Base-by-base conservation (phyloP, 768 basidiomycete genomes). In the Russula emetica region DNA sequence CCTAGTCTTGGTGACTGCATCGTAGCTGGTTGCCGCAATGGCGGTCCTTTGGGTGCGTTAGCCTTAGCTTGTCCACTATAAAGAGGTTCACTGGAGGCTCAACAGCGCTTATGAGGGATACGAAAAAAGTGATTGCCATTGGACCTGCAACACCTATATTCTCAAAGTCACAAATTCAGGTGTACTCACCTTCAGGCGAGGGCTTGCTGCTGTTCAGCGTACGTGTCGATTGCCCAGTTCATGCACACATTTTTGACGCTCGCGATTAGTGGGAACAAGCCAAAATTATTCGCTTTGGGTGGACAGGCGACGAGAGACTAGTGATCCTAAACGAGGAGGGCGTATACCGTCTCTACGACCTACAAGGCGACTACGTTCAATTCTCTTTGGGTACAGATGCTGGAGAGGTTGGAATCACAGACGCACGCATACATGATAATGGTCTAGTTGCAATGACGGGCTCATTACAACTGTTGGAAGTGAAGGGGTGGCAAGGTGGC, bases 251-350 rank as follows among this genome's bases (percentile, higher is more conserved):
- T 71, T 68, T 38, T 52, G 68, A 61, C 63, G 44, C 52, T 68
- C n/a, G 5, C 44, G 59, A 62, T 67, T 70, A 96, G 93, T 98
- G 95, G 95, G 94, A 96, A 63, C 87, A 93, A 70, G 84, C 85
- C 60, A 88, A 83, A 70, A 86, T 97, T 49, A 76, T 94, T 58
- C 82, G 84, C 50, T 89, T 92, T 69, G 92, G 92, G 24, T 93
- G 91, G 91, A 89, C 89, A 0, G 71, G 76, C n/a, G 85, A 91
- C 69, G 92, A 95, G 72, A 81, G 85, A 44, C 80, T 99, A 40
- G 84, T 87, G 0, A 83, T 98, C 16, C 76, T 98, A 44, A 92
- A 94, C 71, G 94, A 96, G 74, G 94, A 98, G 69, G 95, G 96
- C 28, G 81, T 83, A 7, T 99, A 97, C 75, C 82, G 97, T 52